Base-by-base conservation (phyloP, 2,329 filamentous ascomycete genomes). In the Calonectria honghensis region DNA sequence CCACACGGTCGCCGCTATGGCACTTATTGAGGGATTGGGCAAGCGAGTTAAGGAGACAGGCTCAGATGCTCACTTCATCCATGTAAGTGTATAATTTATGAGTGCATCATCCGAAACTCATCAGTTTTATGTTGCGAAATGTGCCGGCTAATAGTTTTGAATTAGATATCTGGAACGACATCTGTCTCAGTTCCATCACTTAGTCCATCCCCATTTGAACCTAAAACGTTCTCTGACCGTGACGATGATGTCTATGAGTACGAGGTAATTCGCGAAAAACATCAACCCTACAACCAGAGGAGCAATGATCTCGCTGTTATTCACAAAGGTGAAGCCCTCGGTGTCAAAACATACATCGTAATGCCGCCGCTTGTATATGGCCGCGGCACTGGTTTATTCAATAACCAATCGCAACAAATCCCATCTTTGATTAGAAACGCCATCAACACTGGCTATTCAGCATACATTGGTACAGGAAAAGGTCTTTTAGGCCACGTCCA, bases 281-380 rank as follows among this genome's bases (percentile, higher is more conserved):
- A 37, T 27, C 6, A 50, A 13, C 1, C 45, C 4, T 66, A 66
- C 16, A 20, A 6, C 3, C 31, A 37, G 18, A 45, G 63, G 1
- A 20, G 29, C 31, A 66, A 31, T 1, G 45, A 66, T 72, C 75
- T 90, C 9, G 79, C 81, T 4, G 86, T 89, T 16, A 77, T 89
- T 1, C 82, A 87, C 7, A 79, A 80, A 0, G 86, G 87, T 1
- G 75, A 86, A 20, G 80, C 83, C 24, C 57, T 83, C 0, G 83
- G 84, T 4, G 85, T 91, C 2, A 85, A 85, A 71, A 88, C 88
- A 0, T 82, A 86, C 57, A 83, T 89, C 61, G 81, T 90, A 57
- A 88, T 88, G 84, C 82, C 84, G 0, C 87, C 87, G 0, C 84
- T 85, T 4, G 88, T 91, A 61, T 91, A 86, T 77, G 89, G 89